Evolutionary conservation across 129 eudicot species (phyloP), one percentile per base, ranked within the genome.

Genomic region (Apium graveolens): DNA sequence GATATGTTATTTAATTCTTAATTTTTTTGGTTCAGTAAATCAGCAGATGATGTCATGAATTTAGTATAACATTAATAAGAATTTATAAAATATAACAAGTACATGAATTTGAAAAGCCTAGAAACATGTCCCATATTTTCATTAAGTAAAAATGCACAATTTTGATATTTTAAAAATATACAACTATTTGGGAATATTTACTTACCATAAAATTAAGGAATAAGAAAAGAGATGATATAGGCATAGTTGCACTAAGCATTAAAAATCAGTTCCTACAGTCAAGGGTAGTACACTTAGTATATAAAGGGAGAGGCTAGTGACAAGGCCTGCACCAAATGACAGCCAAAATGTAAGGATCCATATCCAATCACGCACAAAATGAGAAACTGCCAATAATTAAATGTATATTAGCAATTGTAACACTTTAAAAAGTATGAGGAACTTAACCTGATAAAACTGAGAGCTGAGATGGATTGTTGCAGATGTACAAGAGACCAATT

Each of bases 261-360:
- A 76, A 24, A 71, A 24, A 11, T 8, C 35, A 44, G 24, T 70
- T 2, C 99, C 99, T 85, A 95, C 96, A 70, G 99, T 95, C 78
- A 95, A 83, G 1, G 99, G 99, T 81, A 95, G 83, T 60, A 95
- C 99, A 78, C 99, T 95, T 77, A 95, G 79, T 5, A 97, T 95
- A 82, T 97, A 95, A 80, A 97, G 99, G 34, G 99, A 95, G 79
- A 95, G 97, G 86, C 99, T 95, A 71, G 99, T 95, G 45, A 95
- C 99, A 11, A 95, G 89, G 42, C 99, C 99, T 5, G 99, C 99
- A 24, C 97, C 97, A 86, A 95, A 95, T 78, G 82, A 92, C 97
- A 29, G 92, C 96, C 83, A 95, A 87, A 80, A 97, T 95, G 99
- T 77, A 81, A 65, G 74, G 17, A 76, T 3, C 44, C 44, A 57